Percentiles rank a stretch among this genome's conserved stretches.
These are phyloP conservation scores for Phytophthora tubulina DNA, from an alignment of 352 stramenopile species.

Conservation along the genomic window DNA sequence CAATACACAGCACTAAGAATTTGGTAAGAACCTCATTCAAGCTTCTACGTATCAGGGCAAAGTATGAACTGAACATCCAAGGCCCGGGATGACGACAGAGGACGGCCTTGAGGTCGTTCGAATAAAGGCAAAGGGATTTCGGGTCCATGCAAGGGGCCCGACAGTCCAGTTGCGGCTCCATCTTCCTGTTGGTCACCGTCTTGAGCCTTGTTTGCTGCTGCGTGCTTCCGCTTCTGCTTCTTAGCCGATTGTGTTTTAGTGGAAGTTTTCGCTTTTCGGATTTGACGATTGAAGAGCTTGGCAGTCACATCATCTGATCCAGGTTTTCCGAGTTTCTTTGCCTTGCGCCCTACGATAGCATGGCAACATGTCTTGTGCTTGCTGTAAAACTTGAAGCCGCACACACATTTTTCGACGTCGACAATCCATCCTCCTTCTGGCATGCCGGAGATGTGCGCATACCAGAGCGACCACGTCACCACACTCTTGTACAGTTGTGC, in stretches of 20 bases:
- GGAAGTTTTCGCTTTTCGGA: neutral
- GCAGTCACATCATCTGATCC: neutral
- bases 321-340: neutral
- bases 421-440: constrained; percentile 8
- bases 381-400: constrained; percentile 5
- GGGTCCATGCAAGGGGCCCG: too few species aligned
- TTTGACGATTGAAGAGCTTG: constrained; percentile 8
- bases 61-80: constrained; percentile 4
- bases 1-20: too few species aligned
- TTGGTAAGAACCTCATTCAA: too few species aligned
- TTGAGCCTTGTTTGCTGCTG: neutral
- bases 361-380: constrained; percentile 16
- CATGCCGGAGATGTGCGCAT: neutral
- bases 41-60: neutral
- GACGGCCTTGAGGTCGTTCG: neutral
- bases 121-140: neutral
- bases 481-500: constrained; percentile 14
- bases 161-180: too few species aligned
- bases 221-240: neutral
- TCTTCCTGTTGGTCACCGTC: neutral
- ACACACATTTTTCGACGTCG: constrained; percentile 1
- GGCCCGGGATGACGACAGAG: neutral
- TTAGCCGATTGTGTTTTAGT: neutral
- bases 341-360: constrained; percentile 4
- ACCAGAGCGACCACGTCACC: constrained; percentile 6